phyloP scores from a whole-genome alignment of 768 basidiomycete species.

The Naganishia randhawae region DNA sequence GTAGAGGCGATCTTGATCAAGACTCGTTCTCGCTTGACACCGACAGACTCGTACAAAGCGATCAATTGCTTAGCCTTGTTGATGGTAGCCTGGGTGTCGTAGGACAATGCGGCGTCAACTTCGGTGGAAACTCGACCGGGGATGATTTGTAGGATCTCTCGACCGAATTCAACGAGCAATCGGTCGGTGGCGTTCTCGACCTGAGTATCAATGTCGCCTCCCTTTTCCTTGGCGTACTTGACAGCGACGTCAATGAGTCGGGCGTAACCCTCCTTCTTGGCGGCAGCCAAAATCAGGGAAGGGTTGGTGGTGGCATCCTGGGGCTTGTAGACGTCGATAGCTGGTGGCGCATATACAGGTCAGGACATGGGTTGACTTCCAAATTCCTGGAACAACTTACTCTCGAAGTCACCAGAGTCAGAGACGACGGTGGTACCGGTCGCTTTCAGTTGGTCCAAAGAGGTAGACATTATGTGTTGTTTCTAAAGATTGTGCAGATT shows the following conservation, averaged over 20 bases:
- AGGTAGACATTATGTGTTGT: conserved; percentile 47
- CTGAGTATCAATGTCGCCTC: conserved; percentile 70
- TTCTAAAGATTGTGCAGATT: neutral
- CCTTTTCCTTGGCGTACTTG: conserved; percentile 64
- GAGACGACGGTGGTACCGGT: conserved; percentile 95
- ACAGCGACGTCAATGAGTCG: conserved; percentile 53
- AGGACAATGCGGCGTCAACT: conserved; percentile 95
- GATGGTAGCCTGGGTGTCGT: conserved; percentile 64
- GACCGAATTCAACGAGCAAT: conserved; percentile 94
- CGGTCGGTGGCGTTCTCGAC: conserved; percentile 78
- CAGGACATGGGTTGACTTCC: conserved; percentile 8
- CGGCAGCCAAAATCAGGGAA: conserved; percentile 85
- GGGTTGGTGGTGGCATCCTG: conserved; percentile 99
- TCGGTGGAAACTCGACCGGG: conserved; percentile 99
- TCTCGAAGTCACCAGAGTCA: conserved; percentile 92
- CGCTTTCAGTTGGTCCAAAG: conserved; percentile 64
- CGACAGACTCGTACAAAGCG: conserved; percentile 86
- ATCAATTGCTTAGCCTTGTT: conserved; percentile 64
- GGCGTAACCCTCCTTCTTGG: conserved; percentile 81
- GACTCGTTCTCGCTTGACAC: conserved; percentile 87
- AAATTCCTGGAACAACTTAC: conserved; percentile 50
- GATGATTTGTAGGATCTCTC: conserved; percentile 88
- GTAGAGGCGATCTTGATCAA: conserved; percentile 99
- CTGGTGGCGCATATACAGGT: conserved; percentile 55
- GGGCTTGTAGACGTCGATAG: conserved; percentile 94